Evolutionary conservation across 2,329 filamentous ascomycete species (phyloP).

Genomic region (Diaporthe vaccinii): DNA sequence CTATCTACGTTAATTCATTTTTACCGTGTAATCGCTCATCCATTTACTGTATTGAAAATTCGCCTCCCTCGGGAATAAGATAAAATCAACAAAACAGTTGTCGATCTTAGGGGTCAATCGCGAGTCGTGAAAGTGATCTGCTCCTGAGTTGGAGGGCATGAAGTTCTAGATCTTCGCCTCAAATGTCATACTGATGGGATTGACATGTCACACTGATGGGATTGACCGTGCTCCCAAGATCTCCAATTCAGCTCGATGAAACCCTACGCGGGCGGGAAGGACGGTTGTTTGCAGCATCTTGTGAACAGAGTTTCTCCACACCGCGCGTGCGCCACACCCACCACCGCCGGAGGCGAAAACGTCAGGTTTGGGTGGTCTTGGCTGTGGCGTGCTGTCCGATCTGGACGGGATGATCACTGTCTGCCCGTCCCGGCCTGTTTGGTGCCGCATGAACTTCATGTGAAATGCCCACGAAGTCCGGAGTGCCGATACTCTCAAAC

Average conservation of each 20-base stretch:
- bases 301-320: conserved; percentile 35
- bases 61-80: conserved; percentile 18
- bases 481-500: conserved; percentile 6
- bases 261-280: conserved; percentile 14
- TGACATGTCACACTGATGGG: too few relatives aligned
- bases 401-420: conserved; percentile 10
- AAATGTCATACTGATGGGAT: conserved; percentile 11
- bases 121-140: conserved; percentile 25
- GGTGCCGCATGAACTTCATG: conserved; percentile 29
- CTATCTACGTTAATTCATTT: conserved; percentile 25
- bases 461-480: background rate
- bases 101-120: conserved; percentile 1
- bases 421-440: background rate
- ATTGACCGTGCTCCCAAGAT: background rate
- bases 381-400: conserved; percentile 24
- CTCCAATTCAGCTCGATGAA: conserved; percentile 4
- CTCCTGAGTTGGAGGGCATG: conserved; percentile 5
- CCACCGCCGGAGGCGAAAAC: conserved; percentile 10
- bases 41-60: conserved; percentile 3
- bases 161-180: conserved; percentile 33
- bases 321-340: conserved; percentile 2
- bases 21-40: background rate
- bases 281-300: conserved; percentile 39
- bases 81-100: background rate
- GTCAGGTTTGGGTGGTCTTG: background rate